Percentiles rank a stretch among this genome's conserved stretches.
phyloP scores from a whole-genome alignment of 1,139 yeast genomes.

The Geotrichum candidum region DNA sequence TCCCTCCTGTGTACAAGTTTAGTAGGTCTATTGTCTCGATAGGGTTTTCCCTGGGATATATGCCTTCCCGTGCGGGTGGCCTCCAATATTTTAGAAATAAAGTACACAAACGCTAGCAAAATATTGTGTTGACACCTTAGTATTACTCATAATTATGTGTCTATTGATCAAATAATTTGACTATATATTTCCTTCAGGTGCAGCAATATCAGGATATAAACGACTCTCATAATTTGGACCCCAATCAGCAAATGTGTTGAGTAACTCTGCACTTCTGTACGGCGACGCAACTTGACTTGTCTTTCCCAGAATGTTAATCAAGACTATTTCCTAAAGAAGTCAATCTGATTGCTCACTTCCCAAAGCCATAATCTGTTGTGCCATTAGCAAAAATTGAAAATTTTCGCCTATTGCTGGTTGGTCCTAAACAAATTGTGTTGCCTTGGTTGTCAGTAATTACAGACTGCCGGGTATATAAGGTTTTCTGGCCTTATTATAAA shows the following conservation, averaged over 20 bases:
- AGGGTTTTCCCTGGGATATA: conserved; percentile 16
- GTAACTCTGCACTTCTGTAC: conserved; percentile 10
- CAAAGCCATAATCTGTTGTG: conserved; percentile 9
- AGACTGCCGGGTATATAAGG: conserved; percentile 16
- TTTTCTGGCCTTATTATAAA: conserved; percentile 9
- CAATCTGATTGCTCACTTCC: conserved; percentile 10
- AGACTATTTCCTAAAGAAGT: background rate
- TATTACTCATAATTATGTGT: conserved; percentile 22
- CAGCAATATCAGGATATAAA: conserved; percentile 24
- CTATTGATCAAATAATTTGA: conserved; percentile 20
- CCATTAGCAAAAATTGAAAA: conserved; percentile 11
- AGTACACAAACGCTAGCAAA: conserved; percentile 25
- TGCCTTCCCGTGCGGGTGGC: conserved; percentile 14
- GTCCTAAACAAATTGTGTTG: conserved; percentile 9
- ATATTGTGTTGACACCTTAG: conserved; percentile 26
- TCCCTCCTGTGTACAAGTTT: conserved; percentile 11
- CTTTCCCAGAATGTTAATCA: conserved; percentile 1
- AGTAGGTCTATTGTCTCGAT: conserved; percentile 18
- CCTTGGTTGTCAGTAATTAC: conserved; percentile 11
- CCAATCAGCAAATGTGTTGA: conserved; percentile 21
- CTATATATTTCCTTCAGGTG: conserved; percentile 25
- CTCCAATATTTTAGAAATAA: conserved; percentile 18
- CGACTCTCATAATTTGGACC: conserved; percentile 25
- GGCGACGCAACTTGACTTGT: background rate
- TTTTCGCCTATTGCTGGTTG: conserved; percentile 6